A percentile compares a stretch with the other conserved stretches of the same genome.
These are phyloP conservation scores for Ustilago loliicola DNA, from an alignment of 1,284 basidiomycete genomes.

Conservation along the genomic window DNA sequence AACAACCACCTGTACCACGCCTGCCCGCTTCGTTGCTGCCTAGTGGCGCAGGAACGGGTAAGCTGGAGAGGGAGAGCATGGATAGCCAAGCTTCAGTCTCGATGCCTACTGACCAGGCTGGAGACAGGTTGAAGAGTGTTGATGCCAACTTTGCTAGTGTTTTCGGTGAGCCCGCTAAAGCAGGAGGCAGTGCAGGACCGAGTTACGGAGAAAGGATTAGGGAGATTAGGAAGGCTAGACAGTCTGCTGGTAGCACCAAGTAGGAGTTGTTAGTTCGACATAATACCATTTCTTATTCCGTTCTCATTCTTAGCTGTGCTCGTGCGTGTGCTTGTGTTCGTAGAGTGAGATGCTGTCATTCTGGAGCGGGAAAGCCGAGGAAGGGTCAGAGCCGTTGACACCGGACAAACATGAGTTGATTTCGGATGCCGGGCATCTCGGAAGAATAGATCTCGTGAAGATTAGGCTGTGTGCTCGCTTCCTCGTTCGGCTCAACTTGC, in stretches of 20 bases:
- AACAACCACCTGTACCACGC: conserved; percentile 18
- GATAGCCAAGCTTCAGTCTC: conserved; percentile 27
- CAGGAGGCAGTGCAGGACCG: conserved; percentile 12
- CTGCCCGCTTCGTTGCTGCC: conserved; percentile 40
- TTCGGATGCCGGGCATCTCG: too few relatives aligned
- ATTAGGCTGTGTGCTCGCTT: neutral
- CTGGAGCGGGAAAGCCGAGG: neutral
- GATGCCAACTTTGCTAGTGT: conserved; percentile 21
- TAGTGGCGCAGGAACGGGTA: conserved; percentile 12
- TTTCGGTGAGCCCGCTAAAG: conserved; percentile 11
- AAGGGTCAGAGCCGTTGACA: too few relatives aligned
- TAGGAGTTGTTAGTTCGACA: neutral
- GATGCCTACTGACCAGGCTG: conserved; percentile 9
- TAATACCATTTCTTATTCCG: neutral
- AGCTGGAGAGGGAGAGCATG: conserved; percentile 29
- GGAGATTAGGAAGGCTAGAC: conserved; percentile 41
- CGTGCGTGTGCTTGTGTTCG: neutral
- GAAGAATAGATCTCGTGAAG: neutral
- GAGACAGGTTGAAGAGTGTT: conserved; percentile 5
- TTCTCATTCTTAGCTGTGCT: neutral
- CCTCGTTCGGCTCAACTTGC: neutral
- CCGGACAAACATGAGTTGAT: too few relatives aligned
- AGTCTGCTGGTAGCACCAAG: conserved; percentile 23
- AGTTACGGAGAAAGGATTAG: conserved; percentile 41
- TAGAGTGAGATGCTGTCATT: neutral